Conservation (phyloP, 83 land plant species). For the Picea mariana region DNA sequence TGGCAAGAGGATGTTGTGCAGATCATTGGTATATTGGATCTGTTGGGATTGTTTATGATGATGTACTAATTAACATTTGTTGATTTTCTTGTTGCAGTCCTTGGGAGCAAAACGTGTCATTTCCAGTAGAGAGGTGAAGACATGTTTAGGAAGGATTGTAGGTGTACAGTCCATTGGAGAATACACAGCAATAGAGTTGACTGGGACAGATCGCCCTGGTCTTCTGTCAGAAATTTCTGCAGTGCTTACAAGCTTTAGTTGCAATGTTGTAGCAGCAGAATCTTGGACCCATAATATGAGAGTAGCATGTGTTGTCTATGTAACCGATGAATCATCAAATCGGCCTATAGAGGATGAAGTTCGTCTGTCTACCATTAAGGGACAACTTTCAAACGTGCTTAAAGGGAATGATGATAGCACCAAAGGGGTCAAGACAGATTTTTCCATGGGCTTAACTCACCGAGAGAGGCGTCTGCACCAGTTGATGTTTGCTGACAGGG, state of each 20-base stretch:
- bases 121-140: slow-evolving; percentile 11
- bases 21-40: neutral
- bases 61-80: neutral
- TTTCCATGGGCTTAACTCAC: slow-evolving; percentile 34
- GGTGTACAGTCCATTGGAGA: slow-evolving; percentile 30
- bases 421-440: slow-evolving; percentile 26
- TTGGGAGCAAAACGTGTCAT: neutral
- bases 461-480: slow-evolving; percentile 45
- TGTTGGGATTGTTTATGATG: neutral
- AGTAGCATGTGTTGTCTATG: slow-evolving; percentile 41
- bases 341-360: slow-evolving; percentile 25
- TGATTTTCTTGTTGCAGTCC: neutral
- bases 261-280: slow-evolving; percentile 54
- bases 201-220: slow-evolving; percentile 50
- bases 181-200: slow-evolving; percentile 52
- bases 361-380: slow-evolving; percentile 27
- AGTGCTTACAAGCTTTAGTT: slow-evolving; percentile 39
- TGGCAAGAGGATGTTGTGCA: no score
- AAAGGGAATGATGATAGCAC: slow-evolving; percentile 30
- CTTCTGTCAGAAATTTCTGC: slow-evolving; percentile 59
- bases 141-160: slow-evolving; percentile 19
- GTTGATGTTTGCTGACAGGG: slow-evolving; percentile 32
- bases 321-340: slow-evolving; percentile 32
- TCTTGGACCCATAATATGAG: slow-evolving; percentile 51
- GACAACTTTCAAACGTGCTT: slow-evolving; percentile 31